Conservation (phyloP, 768 basidiomycete genomes). For the Mycena amicta region DNA sequence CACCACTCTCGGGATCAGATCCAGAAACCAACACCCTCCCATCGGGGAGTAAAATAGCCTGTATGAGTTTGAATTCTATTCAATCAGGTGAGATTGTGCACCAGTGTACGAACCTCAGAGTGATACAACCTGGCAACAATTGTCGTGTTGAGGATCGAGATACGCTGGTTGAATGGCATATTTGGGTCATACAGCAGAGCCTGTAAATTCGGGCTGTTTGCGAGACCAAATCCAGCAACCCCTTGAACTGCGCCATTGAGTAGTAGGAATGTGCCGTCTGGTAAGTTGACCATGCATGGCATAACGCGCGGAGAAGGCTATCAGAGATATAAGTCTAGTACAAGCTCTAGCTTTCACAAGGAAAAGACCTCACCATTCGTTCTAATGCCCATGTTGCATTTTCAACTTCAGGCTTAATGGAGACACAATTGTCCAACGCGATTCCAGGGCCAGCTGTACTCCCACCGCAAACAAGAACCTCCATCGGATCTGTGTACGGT, state of each 20-base stretch:
- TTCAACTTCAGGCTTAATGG: slow-evolving; percentile 62
- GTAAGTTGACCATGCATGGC: slow-evolving; percentile 66
- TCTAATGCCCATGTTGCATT: slow-evolving; percentile 73
- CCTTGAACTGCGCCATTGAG: slow-evolving; percentile 61
- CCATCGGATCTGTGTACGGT: slow-evolving; percentile 75
- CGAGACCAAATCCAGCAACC: slow-evolving; percentile 59
- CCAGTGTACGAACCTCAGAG: slow-evolving; percentile 30
- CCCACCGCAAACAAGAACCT: slow-evolving; percentile 75
- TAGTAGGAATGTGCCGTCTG: slow-evolving; percentile 61
- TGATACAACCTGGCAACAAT: slow-evolving; percentile 51
- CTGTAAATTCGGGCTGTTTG: slow-evolving; percentile 44
- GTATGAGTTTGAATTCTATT: slow-evolving; percentile 47
- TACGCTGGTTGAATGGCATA: slow-evolving; percentile 46
- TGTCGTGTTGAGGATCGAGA: slow-evolving; percentile 54
- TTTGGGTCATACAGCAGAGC: slow-evolving; percentile 60
- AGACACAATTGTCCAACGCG: slow-evolving; percentile 70
- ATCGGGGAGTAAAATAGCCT: slow-evolving; percentile 73
- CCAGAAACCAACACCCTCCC: slow-evolving; percentile 77
- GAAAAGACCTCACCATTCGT: slow-evolving; percentile 32
- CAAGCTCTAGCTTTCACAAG: not conserved
- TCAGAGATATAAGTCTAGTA: not conserved
- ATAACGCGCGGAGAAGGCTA: slow-evolving; percentile 76
- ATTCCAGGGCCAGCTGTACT: slow-evolving; percentile 58
- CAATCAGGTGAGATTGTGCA: not conserved
- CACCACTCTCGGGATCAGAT: slow-evolving; percentile 66